Conservation (phyloP, 2,329 filamentous ascomycete genomes). For the Alternaria ventricosa region DNA sequence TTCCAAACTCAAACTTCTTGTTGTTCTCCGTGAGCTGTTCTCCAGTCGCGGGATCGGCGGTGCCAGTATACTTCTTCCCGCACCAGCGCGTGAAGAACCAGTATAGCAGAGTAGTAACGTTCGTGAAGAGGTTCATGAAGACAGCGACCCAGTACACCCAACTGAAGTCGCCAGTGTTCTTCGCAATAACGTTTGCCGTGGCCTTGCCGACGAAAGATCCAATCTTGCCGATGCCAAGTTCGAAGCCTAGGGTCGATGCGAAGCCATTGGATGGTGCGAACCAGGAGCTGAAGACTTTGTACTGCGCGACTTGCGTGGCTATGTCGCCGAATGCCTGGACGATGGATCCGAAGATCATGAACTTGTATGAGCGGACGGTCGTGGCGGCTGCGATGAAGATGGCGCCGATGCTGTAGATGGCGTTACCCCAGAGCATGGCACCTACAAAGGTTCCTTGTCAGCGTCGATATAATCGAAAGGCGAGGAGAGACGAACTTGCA, state of each 20-base stretch:
- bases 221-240: constrained; percentile 67
- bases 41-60: constrained; percentile 63
- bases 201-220: constrained; percentile 67
- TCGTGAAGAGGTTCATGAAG: constrained; percentile 70
- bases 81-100: constrained; percentile 63
- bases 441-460: constrained; percentile 26
- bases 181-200: constrained; percentile 65
- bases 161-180: constrained; percentile 64
- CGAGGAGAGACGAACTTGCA: constrained; percentile 43
- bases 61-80: constrained; percentile 56
- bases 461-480: not conserved
- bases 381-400: constrained; percentile 66
- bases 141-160: constrained; percentile 69
- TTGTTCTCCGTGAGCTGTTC: constrained; percentile 67
- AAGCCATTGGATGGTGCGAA: constrained; percentile 68
- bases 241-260: constrained; percentile 66
- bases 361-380: constrained; percentile 62
- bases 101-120: constrained; percentile 60
- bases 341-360: constrained; percentile 66
- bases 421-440: constrained; percentile 67
- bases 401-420: constrained; percentile 64
- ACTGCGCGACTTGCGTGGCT: constrained; percentile 68
- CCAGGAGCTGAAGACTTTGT: constrained; percentile 70
- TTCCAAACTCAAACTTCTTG: constrained; percentile 62
- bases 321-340: constrained; percentile 67